phyloP scores from a whole-genome alignment of 2,329 filamentous ascomycete species.

The Alternaria alternata region DNA sequence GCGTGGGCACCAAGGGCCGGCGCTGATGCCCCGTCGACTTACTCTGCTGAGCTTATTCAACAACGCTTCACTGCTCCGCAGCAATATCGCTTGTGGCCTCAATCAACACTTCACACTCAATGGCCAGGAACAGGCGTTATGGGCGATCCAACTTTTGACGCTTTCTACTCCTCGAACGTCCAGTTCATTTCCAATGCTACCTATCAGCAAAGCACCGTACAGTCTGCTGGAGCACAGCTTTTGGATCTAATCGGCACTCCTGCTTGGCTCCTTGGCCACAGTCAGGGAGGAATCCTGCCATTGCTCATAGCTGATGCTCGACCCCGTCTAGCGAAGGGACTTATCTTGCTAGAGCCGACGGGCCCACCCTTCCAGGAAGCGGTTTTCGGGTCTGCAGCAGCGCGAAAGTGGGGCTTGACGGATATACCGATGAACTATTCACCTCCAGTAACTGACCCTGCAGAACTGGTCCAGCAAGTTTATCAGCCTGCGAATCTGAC shows the following conservation, averaged over 20 bases:
- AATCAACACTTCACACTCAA: slow-evolving; percentile 55
- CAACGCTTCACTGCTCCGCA: slow-evolving; percentile 16
- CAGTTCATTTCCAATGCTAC: slow-evolving; percentile 34
- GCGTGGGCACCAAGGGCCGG: slow-evolving; percentile 36
- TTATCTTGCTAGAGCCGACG: slow-evolving; percentile 62
- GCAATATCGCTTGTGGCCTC: slow-evolving; percentile 45
- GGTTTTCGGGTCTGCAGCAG: slow-evolving; percentile 9
- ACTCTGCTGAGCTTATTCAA: slow-evolving; percentile 7
- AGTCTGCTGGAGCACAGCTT: slow-evolving; percentile 50
- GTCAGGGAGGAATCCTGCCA: slow-evolving; percentile 58
- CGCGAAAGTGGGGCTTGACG: slow-evolving; percentile 3
- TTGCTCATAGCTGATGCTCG: slow-evolving; percentile 56
- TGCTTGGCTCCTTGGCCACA: slow-evolving; percentile 53
- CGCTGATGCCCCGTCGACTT: slow-evolving; percentile 1
- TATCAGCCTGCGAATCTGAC: slow-evolving; percentile 4
- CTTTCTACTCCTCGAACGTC: slow-evolving; percentile 56
- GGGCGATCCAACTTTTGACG: slow-evolving; percentile 60
- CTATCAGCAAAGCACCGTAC: slow-evolving; percentile 35
- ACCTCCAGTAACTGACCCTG: not conserved
- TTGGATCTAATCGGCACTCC: slow-evolving; percentile 54
- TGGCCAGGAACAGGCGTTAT: slow-evolving; percentile 48
- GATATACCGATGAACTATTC: slow-evolving; percentile 8
- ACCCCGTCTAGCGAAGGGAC: slow-evolving; percentile 57
- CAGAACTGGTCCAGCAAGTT: not conserved
- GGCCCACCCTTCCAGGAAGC: slow-evolving; percentile 58